Evolutionary conservation across 768 basidiomycete species (phyloP), one percentile per base, ranked within the genome.

Genomic region (Pleurotus cornucopiae): DNA sequence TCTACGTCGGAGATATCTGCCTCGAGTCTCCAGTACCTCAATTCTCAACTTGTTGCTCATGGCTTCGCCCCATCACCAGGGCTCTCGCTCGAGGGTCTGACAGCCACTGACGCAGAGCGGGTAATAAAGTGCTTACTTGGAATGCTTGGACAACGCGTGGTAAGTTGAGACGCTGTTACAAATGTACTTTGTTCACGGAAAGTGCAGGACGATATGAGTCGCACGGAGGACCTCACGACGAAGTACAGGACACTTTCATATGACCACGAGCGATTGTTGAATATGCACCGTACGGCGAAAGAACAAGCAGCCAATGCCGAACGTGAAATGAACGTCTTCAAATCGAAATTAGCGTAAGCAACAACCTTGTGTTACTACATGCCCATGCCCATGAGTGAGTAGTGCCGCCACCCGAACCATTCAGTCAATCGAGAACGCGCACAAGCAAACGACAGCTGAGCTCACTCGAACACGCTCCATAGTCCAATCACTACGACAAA

Each of bases 11-110:
- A 76, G 45, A 67, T 75, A 25, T 81, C 80, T 20, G 73, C 82
- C 5, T 87, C 87, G 3, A 87, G 80, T 57, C 67, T 91, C 21
- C 85, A 91, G 56, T 92, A 89, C 64, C 77, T 93, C 64, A 94
- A 92, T 64, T 74, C 86, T 16, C 92, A 94, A 61, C 80, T 94
- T 5, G 70, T 90, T 47, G 86, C 91, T 2, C 91, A 94, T 71
- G 92, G 92, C 6, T 94, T 89, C 61, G 70, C 79, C 1, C 64
- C 80, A 7, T 64, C 77, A 1, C 83, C 85, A 0, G 91, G 91
- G 0, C 69, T 94, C 16, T 82, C 75, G 11, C 72, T 94, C 38
- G 88, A 89, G 0, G 86, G 87, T 0, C 69, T 87, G 11, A 75
- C 81, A 0, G 76, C 76, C 47, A 66, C 76, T 3, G 78, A 87